Percentiles rank a stretch among this genome's conserved stretches.
Conservation (phyloP, 306 rosid species). For the Castanopsis chinensis region DNA sequence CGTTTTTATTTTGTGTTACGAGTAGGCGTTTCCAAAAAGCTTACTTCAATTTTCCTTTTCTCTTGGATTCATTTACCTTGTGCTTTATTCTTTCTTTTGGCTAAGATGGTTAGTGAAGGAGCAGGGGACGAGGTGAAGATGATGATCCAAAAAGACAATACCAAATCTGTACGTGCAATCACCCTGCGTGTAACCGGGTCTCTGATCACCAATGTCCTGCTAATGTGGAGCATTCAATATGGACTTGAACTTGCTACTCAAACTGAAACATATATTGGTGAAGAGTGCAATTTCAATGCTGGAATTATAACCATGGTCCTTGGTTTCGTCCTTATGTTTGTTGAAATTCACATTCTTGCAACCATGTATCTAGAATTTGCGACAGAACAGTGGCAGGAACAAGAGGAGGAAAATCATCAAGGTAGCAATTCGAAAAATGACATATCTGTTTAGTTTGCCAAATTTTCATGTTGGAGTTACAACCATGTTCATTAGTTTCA, state of each 20-base stretch:
- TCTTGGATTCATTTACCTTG: no score
- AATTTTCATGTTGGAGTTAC: slow-evolving; percentile 36
- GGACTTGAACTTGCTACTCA: slow-evolving; percentile 37
- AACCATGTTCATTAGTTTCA: slow-evolving; percentile 49
- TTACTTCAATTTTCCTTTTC: no score
- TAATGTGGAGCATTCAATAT: slow-evolving; percentile 35
- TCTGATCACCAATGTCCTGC: slow-evolving; percentile 30
- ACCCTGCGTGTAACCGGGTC: slow-evolving; percentile 22
- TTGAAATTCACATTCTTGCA: slow-evolving; percentile 53
- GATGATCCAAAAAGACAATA: slow-evolving; percentile 9
- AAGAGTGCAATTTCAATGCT: slow-evolving; percentile 33
- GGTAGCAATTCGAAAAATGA: slow-evolving; percentile 14
- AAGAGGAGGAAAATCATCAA: slow-evolving; percentile 28
- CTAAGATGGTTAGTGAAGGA: slow-evolving; percentile 18
- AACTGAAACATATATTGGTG: slow-evolving; percentile 1
- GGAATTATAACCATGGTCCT: slow-evolving; percentile 49
- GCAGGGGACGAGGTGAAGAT: slow-evolving; percentile 16
- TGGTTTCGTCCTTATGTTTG: slow-evolving; percentile 44
- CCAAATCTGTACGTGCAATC: slow-evolving; percentile 8
- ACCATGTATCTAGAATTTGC: slow-evolving; percentile 37
- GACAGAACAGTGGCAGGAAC: slow-evolving; percentile 38
- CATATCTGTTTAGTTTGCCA: background rate
- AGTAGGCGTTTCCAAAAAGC: no score
- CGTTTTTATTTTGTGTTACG: background rate
- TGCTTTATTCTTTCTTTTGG: background rate